Conservation (phyloP, 139 green algal genomes). For the Dunaliella primolecta region DNA sequence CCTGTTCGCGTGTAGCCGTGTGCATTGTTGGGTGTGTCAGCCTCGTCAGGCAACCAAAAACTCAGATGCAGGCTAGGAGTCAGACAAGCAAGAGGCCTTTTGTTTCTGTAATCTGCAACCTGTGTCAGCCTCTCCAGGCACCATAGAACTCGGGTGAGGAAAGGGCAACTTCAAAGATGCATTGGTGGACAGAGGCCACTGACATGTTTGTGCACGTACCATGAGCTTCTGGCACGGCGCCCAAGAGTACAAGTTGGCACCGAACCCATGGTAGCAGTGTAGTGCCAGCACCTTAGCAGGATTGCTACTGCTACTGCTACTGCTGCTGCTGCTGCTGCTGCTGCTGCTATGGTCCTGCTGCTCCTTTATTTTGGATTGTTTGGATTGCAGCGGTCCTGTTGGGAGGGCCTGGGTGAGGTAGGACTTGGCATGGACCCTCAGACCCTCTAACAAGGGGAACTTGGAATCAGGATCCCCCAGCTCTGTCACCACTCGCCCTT, state of each 20-base stretch:
- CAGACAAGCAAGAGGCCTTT: neutral
- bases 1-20: no score
- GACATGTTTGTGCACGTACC: conserved; percentile 24
- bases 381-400: neutral
- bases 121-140: no score
- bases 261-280: conserved; percentile 87
- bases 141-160: neutral
- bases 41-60: conserved; percentile 52
- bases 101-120: neutral
- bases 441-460: conserved; percentile 30
- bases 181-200: neutral
- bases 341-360: neutral
- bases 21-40: no score
- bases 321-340: neutral
- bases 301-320: neutral
- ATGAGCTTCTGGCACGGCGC: conserved; percentile 50
- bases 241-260: conserved; percentile 70
- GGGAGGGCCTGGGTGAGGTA: neutral
- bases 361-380: no score
- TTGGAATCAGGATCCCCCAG: conserved; percentile 55
- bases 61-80: conserved; percentile 22
- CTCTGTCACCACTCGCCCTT: conserved; percentile 39
- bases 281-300: conserved; percentile 17
- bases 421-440: conserved; percentile 31
- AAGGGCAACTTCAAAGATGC: neutral